Evolutionary conservation across 768 basidiomycete genomes (phyloP).

Genomic region (Auriscalpium orientale): DNA sequence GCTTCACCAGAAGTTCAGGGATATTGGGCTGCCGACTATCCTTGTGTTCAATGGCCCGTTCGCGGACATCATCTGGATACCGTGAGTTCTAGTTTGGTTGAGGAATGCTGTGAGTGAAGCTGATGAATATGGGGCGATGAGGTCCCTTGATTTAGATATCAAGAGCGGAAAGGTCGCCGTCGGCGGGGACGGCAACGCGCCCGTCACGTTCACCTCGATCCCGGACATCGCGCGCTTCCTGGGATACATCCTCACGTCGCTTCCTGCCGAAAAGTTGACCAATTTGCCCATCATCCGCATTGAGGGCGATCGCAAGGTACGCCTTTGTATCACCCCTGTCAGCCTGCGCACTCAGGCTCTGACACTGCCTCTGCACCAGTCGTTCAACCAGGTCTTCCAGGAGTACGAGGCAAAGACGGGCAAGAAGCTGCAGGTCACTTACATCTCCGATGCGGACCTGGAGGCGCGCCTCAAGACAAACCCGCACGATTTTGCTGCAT

Average conservation of each 20-base stretch:
- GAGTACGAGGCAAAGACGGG: constrained; percentile 10
- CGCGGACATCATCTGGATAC: constrained; percentile 4
- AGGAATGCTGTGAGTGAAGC: not conserved
- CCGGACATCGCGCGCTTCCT: constrained; percentile 14
- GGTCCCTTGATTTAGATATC: constrained; percentile 5
- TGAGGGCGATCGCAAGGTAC: constrained; percentile 12
- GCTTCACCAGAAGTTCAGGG: constrained; percentile 6
- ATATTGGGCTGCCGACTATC: constrained; percentile 12
- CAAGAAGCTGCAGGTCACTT: constrained; percentile 9
- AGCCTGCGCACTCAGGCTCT: too few relatives aligned
- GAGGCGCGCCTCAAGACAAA: constrained; percentile 6
- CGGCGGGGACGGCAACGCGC: constrained; percentile 11
- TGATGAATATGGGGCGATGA: not conserved
- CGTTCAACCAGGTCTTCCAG: constrained; percentile 15
- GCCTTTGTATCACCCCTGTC: not conserved
- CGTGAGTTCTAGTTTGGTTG: not conserved
- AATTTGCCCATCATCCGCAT: constrained; percentile 8
- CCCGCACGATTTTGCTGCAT: constrained; percentile 8
- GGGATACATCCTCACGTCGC: constrained; percentile 12
- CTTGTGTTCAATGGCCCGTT: constrained; percentile 14
- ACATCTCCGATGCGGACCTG: constrained; percentile 4
- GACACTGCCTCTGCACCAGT: not conserved
- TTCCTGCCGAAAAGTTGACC: constrained; percentile 7
- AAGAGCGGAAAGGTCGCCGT: constrained; percentile 9
- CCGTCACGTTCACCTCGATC: constrained; percentile 12